These are phyloP conservation scores for Botryotinia globosa DNA, from an alignment of 2,329 filamentous ascomycete species.

Conservation along the genomic window DNA sequence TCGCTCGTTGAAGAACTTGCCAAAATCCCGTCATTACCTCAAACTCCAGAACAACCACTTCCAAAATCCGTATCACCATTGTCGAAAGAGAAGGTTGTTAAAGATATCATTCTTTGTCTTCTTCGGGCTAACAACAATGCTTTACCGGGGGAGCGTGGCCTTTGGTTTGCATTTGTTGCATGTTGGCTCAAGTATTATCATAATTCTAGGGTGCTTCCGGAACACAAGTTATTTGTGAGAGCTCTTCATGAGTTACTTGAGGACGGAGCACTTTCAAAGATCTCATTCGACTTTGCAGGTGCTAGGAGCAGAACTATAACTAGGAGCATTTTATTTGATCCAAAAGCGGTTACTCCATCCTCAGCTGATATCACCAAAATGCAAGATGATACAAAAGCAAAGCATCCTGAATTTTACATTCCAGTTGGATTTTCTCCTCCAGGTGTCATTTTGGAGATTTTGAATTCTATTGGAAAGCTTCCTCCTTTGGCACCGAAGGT, in stretches of 20 bases:
- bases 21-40: neutral
- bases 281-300: conserved; percentile 8
- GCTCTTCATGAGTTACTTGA: conserved; percentile 32
- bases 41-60: neutral
- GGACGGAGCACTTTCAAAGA: conserved; percentile 24
- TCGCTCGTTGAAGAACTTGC: conserved; percentile 7
- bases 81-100: conserved; percentile 19
- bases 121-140: conserved; percentile 30
- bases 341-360: neutral
- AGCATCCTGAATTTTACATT: conserved; percentile 32
- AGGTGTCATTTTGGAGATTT: conserved; percentile 24
- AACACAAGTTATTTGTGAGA: conserved; percentile 30
- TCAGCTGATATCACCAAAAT: conserved; percentile 23
- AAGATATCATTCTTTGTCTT: conserved; percentile 28
- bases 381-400: conserved; percentile 28
- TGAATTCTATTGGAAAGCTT: conserved; percentile 23
- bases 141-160: conserved; percentile 34
- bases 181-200: conserved; percentile 33
- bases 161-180: conserved; percentile 36
- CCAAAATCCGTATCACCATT: neutral
- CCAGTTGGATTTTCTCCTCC: conserved; percentile 33
- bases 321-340: conserved; percentile 15
- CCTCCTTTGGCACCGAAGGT: neutral
- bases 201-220: conserved; percentile 26
- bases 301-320: conserved; percentile 12